These are phyloP conservation scores for Paecilomyces sp. DNA, from an alignment of 2,329 filamentous ascomycete genomes.

Conservation along the genomic window DNA sequence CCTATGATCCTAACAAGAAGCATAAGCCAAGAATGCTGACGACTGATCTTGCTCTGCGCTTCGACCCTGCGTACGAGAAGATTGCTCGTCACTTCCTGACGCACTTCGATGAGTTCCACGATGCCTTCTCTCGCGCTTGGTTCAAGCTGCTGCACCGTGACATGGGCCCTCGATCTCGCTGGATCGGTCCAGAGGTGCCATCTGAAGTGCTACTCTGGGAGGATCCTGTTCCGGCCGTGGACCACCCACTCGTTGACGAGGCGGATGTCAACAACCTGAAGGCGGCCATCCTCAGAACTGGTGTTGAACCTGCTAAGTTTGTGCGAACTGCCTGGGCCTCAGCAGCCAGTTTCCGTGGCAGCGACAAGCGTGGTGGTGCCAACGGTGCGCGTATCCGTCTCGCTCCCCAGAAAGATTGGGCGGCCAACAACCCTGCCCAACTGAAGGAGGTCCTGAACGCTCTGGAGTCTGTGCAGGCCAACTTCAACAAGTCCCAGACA, in stretches of 20 bases:
- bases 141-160: constrained; percentile 80
- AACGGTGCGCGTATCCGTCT: constrained; percentile 74
- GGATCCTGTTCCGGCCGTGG: constrained; percentile 58
- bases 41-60: constrained; percentile 64
- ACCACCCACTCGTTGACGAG: constrained; percentile 55
- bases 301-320: constrained; percentile 54
- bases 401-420: constrained; percentile 63
- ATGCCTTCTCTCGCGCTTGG: constrained; percentile 68
- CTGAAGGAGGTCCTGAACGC: constrained; percentile 54
- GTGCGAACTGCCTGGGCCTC: constrained; percentile 63
- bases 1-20: constrained; percentile 64
- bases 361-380: constrained; percentile 76
- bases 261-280: constrained; percentile 60
- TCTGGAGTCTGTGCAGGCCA: constrained; percentile 58
- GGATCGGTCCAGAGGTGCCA: constrained; percentile 68
- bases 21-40: constrained; percentile 71
- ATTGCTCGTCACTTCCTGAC: constrained; percentile 64
- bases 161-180: constrained; percentile 63
- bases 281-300: constrained; percentile 58
- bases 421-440: constrained; percentile 65
- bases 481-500: constrained; percentile 51
- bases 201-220: constrained; percentile 66
- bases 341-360: constrained; percentile 64
- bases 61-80: constrained; percentile 68
- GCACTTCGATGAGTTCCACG: constrained; percentile 60